These are phyloP conservation scores for Ophiostoma fasciatum DNA, from an alignment of 2,329 filamentous ascomycete genomes.

Conservation along the genomic window DNA sequence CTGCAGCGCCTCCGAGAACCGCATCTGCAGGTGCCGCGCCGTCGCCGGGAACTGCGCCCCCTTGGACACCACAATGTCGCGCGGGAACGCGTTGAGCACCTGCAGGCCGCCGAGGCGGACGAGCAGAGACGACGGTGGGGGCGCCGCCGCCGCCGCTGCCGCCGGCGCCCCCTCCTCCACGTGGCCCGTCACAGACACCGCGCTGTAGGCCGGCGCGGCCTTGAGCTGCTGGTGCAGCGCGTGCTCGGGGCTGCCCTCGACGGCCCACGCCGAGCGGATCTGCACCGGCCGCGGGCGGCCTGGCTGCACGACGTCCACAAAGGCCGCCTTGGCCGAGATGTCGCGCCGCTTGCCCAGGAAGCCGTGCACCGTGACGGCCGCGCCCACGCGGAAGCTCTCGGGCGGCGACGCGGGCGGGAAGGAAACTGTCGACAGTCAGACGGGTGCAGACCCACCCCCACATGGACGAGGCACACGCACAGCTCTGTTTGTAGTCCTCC, in stretches of 20 bases:
- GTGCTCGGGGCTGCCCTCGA: slow-evolving; percentile 21
- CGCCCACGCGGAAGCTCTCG: slow-evolving; percentile 16
- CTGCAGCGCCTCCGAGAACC: slow-evolving; percentile 53
- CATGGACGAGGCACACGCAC: slow-evolving; percentile 18
- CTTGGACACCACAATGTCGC: slow-evolving; percentile 60
- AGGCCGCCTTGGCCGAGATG: slow-evolving; percentile 54
- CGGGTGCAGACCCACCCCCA: no score
- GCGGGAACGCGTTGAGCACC: slow-evolving; percentile 58
- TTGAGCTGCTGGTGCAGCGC: slow-evolving; percentile 26
- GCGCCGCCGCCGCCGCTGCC: background rate
- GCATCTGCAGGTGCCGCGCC: slow-evolving; percentile 70
- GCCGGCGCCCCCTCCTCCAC: slow-evolving; percentile 9
- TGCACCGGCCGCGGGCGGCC: slow-evolving; percentile 22
- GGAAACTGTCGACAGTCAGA: slow-evolving; percentile 13
- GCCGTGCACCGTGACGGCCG: slow-evolving; percentile 45
- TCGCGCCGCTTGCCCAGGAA: slow-evolving; percentile 57
- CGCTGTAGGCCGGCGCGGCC: slow-evolving; percentile 32
- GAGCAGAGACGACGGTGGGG: background rate
- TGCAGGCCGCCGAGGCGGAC: slow-evolving; percentile 41
- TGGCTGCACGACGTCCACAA: slow-evolving; percentile 40
- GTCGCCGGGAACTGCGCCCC: slow-evolving; percentile 61
- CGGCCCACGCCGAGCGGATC: slow-evolving; percentile 24
- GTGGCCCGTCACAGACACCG: slow-evolving; percentile 33
- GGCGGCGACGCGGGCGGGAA: slow-evolving; percentile 17
- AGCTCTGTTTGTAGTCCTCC: slow-evolving; percentile 28